Percentiles rank a stretch among this genome's conserved stretches.
These are phyloP conservation scores for Eucalyptus pauciflora DNA, from an alignment of 345 rosid species.

Conservation along the genomic window DNA sequence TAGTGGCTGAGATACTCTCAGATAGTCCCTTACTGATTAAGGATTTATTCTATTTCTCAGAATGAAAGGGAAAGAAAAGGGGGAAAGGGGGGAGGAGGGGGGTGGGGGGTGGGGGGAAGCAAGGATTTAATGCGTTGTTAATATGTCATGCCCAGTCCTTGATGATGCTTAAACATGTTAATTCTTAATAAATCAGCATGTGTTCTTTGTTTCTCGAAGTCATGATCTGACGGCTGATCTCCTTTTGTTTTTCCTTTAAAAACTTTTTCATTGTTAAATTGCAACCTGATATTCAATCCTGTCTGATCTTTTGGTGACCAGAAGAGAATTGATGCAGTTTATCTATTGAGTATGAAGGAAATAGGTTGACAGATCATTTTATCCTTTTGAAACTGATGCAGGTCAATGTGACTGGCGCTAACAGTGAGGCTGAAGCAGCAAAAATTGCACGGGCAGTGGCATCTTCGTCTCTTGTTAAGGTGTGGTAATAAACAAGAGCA, in stretches of 20 bases:
- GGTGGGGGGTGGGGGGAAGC: not conserved
- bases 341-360: not conserved
- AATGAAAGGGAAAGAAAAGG: not conserved
- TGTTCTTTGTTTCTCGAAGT: not conserved
- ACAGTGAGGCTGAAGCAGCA: constrained; percentile 69
- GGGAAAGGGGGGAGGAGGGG: no score
- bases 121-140: not conserved
- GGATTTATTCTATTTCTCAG: not conserved
- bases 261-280: not conserved
- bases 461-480: constrained; percentile 95
- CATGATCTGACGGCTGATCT: not conserved
- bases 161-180: not conserved
- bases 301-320: not conserved
- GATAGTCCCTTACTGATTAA: not conserved
- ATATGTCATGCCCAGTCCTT: not conserved
- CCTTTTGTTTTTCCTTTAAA: not conserved
- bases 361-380: not conserved
- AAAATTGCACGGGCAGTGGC: constrained; percentile 89
- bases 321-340: not conserved
- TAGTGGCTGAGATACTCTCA: not conserved
- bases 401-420: constrained; percentile 68
- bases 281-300: not conserved
- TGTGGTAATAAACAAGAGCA: not conserved
- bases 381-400: constrained; percentile 5
- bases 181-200: not conserved